phyloP scores from a whole-genome alignment of 208 protist genomes.

The Leishmania amazonensis region DNA sequence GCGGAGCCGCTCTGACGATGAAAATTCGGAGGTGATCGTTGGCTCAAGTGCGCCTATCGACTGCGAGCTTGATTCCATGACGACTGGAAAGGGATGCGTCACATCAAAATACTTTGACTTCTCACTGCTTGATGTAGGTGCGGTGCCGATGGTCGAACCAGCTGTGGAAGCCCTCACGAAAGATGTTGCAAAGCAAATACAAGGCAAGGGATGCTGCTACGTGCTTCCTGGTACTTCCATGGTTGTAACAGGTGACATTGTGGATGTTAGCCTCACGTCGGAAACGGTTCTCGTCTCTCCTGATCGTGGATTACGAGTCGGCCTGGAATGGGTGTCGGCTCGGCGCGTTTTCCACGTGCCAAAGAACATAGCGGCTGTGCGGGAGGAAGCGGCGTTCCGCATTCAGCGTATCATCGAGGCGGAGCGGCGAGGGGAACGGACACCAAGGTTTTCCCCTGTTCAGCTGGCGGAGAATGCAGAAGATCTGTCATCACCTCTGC shows the following conservation, averaged over 20 bases:
- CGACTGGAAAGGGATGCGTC: conserved; percentile 18
- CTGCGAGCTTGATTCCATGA: conserved; percentile 17
- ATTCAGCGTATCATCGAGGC: conserved; percentile 30
- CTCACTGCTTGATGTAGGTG: conserved; percentile 20
- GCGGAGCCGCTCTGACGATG: conserved; percentile 13
- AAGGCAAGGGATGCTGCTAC: conserved; percentile 54
- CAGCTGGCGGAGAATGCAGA: conserved; percentile 10
- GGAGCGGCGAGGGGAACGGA: conserved; percentile 26
- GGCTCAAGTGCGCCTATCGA: conserved; percentile 5
- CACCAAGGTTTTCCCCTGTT: conserved; percentile 18
- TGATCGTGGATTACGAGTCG: conserved; percentile 40
- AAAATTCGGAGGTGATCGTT: neutral
- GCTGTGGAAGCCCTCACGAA: neutral
- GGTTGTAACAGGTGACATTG: conserved; percentile 57
- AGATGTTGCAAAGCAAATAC: conserved; percentile 25
- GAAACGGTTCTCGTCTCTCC: conserved; percentile 49
- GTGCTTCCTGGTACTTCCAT: conserved; percentile 53
- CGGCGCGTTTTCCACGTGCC: conserved; percentile 49
- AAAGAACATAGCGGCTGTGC: conserved; percentile 41
- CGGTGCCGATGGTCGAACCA: conserved; percentile 12
- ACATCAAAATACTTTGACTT: conserved; percentile 32
- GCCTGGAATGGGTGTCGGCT: conserved; percentile 50
- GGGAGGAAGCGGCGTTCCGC: conserved; percentile 9
- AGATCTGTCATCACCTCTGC: neutral
- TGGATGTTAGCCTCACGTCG: conserved; percentile 40